Base-by-base conservation (phyloP, 1,139 yeast species). In the Martiniozyma asiatica region DNA sequence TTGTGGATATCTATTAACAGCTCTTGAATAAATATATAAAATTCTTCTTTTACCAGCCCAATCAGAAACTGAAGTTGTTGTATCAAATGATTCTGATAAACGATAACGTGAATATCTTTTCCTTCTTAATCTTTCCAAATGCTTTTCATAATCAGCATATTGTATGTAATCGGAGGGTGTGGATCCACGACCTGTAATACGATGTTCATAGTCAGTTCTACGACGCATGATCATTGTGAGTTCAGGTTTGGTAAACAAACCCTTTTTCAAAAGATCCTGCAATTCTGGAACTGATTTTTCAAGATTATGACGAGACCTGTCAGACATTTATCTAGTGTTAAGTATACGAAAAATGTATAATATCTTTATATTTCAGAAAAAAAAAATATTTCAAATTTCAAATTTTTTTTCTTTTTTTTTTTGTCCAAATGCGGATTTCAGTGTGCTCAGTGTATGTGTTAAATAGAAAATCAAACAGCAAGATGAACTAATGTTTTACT, bases 201-300 rank as follows among this genome's bases (percentile, higher is more conserved):
- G 61, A 53, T 89, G 95, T 56, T 92, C 99, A 46, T 85, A 89
- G 55, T 87, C 96, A 0, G 97, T 87, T 58, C 98, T 70, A 51
- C 85, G 73, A 58, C 89, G 75, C 87, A 89, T 84, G 37, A 92
- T 79, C 63, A 72, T 68, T 30, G 78, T 74, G 43, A 85, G 73
- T 54, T 92, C 98, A 46, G 70, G 68, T 47, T 77, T 73, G 23
- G 69, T 75, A 53, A 89, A 92, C 12, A 92, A 61, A 2, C 87
- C 89, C 49, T 82, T 79, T 38, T 68, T 70, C 39, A 78, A 74
- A 29, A 92, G 68, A 50, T 89, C 98, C 48, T 85, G 89, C 36
- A 92, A 66, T 56, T 92, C 99, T 0, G 95, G 94, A 48, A 89
- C 87, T 7, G 87, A 68, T 56, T 68, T 74, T 51, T 73, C 79